A percentile compares a stretch with the other conserved stretches of the same genome.
These are phyloP conservation scores for Geosmithia morbida DNA, from an alignment of 2,329 filamentous ascomycete species.

Conservation along the genomic window DNA sequence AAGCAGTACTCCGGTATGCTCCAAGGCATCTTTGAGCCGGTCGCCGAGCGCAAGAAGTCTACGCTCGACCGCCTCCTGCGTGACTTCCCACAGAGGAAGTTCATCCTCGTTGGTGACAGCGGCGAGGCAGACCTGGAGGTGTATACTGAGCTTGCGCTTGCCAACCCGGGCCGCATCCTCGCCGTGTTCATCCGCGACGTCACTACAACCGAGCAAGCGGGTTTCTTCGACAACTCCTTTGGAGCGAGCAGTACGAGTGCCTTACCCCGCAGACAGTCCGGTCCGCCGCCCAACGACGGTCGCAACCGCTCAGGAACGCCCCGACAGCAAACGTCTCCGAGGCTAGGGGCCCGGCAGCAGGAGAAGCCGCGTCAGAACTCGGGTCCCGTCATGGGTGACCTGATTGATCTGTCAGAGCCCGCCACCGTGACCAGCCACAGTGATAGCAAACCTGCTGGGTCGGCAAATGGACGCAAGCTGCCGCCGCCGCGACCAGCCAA, in stretches of 20 bases:
- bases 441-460: constrained; percentile 4
- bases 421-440: constrained; percentile 20
- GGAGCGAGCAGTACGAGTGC: constrained; percentile 6
- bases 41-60: constrained; percentile 84
- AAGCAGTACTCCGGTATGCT: constrained; percentile 97
- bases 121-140: constrained; percentile 95
- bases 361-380: constrained; percentile 9
- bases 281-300: constrained; percentile 3
- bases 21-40: constrained; percentile 94
- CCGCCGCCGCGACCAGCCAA: constrained; percentile 44
- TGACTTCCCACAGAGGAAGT: constrained; percentile 82
- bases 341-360: not conserved
- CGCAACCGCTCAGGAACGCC: not conserved
- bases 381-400: constrained; percentile 34
- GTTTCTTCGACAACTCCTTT: constrained; percentile 61
- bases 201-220: constrained; percentile 56
- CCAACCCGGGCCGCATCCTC: constrained; percentile 69
- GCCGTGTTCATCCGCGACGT: constrained; percentile 93
- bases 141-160: constrained; percentile 81
- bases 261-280: constrained; percentile 11
- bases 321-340: not conserved
- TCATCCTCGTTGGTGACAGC: constrained; percentile 87
- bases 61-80: constrained; percentile 72
- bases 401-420: constrained; percentile 48
- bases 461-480: constrained; percentile 10